These are phyloP conservation scores for Boletus edulis DNA, from an alignment of 768 basidiomycete genomes.

Conservation along the genomic window DNA sequence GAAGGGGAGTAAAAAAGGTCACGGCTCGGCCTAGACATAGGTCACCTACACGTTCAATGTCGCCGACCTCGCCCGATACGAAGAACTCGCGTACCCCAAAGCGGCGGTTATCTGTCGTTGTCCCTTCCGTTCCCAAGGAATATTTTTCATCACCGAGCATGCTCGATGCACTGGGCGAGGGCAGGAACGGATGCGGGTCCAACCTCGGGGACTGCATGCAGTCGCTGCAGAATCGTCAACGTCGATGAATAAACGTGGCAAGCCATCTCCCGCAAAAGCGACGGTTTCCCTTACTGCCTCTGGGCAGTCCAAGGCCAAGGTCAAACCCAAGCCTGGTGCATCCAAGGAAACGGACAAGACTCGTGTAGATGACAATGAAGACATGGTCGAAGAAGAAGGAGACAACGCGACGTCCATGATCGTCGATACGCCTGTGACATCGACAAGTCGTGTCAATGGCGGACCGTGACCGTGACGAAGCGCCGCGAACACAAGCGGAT, in stretches of 20 bases:
- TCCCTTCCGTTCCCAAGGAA: slow-evolving; percentile 26
- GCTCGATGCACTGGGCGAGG: background rate
- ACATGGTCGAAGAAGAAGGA: background rate
- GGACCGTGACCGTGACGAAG: slow-evolving; percentile 44
- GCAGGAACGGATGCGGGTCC: background rate
- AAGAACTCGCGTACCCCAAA: slow-evolving; percentile 13
- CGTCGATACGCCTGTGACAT: slow-evolving; percentile 7
- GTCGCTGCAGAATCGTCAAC: slow-evolving; percentile 25
- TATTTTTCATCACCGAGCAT: slow-evolving; percentile 23
- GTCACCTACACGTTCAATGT: slow-evolving; percentile 8
- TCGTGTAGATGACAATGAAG: background rate
- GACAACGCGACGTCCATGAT: slow-evolving; percentile 8
- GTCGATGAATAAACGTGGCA: slow-evolving; percentile 15
- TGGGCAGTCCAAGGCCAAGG: slow-evolving; percentile 1
- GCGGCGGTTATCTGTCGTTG: slow-evolving; percentile 26
- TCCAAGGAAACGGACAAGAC: background rate
- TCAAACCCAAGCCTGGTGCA: background rate
- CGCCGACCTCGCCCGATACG: slow-evolving; percentile 1
- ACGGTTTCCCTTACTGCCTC: background rate
- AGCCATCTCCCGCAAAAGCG: slow-evolving; percentile 16
- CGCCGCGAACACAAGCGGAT: slow-evolving; percentile 43
- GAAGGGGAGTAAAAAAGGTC: background rate
- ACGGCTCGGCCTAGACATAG: background rate
- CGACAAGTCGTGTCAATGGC: slow-evolving; percentile 12
- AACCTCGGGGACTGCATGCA: background rate